These are phyloP conservation scores for Nakaseomyces sp. DNA, from an alignment of 1,139 yeast genomes.

Conservation along the genomic window DNA sequence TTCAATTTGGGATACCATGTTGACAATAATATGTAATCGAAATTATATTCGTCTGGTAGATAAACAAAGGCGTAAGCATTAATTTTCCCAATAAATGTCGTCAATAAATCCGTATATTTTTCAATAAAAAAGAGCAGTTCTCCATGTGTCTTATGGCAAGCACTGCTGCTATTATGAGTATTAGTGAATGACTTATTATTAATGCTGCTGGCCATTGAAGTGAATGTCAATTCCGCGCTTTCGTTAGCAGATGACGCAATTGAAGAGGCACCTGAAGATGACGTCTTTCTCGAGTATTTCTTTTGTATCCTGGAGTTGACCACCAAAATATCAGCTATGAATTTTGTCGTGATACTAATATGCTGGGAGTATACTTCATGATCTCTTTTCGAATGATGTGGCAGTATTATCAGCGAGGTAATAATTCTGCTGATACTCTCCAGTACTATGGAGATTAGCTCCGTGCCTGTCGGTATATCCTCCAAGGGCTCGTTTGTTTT, in stretches of 20 bases:
- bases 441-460: conserved; percentile 21
- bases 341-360: conserved; percentile 23
- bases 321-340: conserved; percentile 24
- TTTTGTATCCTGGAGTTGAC: conserved; percentile 15
- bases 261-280: neutral
- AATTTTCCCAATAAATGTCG: conserved; percentile 27
- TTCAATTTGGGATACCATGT: conserved; percentile 6
- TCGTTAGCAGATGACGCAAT: neutral
- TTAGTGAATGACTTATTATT: neutral
- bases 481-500: conserved; percentile 4
- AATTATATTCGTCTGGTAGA: conserved; percentile 23
- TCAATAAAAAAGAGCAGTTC: conserved; percentile 8
- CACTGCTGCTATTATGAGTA: neutral
- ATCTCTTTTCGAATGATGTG: conserved; percentile 14
- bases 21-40: conserved; percentile 18
- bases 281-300: conserved; percentile 6
- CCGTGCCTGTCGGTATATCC: conserved; percentile 8
- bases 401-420: conserved; percentile 17
- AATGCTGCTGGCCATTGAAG: neutral
- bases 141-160: neutral
- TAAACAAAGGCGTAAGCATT: conserved; percentile 28
- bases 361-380: conserved; percentile 24
- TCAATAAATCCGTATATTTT: conserved; percentile 21
- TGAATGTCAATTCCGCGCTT: conserved; percentile 6
- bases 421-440: conserved; percentile 27